Evolutionary conservation across 371 early-diverging fungal species (phyloP), one percentile per base, ranked within the genome.

Genomic region (Blakeslea trispora): DNA sequence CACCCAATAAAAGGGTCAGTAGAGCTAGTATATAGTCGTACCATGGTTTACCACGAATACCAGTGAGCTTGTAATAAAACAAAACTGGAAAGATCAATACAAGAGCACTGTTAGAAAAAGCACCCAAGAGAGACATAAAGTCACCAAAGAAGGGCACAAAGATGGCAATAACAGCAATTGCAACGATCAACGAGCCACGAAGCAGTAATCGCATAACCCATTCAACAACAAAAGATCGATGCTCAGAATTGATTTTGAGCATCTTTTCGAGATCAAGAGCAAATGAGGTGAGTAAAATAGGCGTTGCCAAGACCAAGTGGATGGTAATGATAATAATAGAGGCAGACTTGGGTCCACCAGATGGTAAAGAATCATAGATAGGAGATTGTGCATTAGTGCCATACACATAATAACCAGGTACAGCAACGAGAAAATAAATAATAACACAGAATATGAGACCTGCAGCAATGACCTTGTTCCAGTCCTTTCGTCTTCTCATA

Each of bases 281-380:
- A 54, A 95, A 89, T 1, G 92, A 85, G 0, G 93, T 92, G 61
- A 93, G 65, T 50, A 92, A 72, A 21, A 94, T 81, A 7, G 94
- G 95, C 37, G 88, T 83, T 18, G 94, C 92, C 23, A 93, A 69
- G 13, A 93, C 61, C 21, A 93, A 88, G 56, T 94, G 94, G 17
- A 86, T 76, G 0, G 92, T 91, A 55, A 93, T 88, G 57, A 92
- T 82, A 41, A 87, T 80, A 47, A 86, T 82, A 5, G 92, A 82
- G 15, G 83, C 78, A 3, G 79, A 72, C n/a, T 87, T 81, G 7
- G 85, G 63, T 14, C 78, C 63, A 5, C 87, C 88, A 2, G 71
- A 55, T 14, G 90, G 89, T 15, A 94, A 63, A 55, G 81, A 89
- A 45, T 77, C 60, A 55, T 91, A 85, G 24, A 94, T 84, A 11